phyloP scores from a whole-genome alignment of 2,329 filamentous ascomycete species.

The Fusarium sp. region DNA sequence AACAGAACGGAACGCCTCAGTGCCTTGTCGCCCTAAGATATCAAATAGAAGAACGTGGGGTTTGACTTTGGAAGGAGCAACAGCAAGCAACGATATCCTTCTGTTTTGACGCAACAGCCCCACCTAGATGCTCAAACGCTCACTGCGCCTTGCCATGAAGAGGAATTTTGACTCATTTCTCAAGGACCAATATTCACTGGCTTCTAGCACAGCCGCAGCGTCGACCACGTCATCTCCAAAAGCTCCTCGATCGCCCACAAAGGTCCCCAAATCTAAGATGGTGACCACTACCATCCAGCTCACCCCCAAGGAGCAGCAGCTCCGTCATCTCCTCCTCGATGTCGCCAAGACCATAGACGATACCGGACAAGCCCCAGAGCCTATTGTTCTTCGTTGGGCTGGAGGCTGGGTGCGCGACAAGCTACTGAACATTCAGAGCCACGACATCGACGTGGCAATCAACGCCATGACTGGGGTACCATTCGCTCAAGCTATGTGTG shows the following conservation, averaged over 20 bases:
- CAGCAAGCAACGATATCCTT: neutral
- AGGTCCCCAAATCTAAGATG: slow-evolving; percentile 32
- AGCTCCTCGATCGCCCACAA: neutral
- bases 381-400: slow-evolving; percentile 79
- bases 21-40: neutral
- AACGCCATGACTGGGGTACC: slow-evolving; percentile 85
- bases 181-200: slow-evolving; percentile 32
- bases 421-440: slow-evolving; percentile 76
- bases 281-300: slow-evolving; percentile 62
- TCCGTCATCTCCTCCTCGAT: slow-evolving; percentile 83
- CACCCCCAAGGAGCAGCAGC: slow-evolving; percentile 76
- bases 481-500: slow-evolving; percentile 77
- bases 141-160: slow-evolving; percentile 51
- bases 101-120: neutral
- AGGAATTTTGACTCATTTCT: slow-evolving; percentile 52
- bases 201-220: slow-evolving; percentile 1
- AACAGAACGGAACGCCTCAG: neutral
- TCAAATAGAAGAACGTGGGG: neutral
- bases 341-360: slow-evolving; percentile 75
- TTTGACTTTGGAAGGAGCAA: neutral
- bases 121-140: slow-evolving; percentile 7
- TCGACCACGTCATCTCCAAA: neutral
- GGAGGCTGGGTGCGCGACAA: slow-evolving; percentile 92
- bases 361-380: slow-evolving; percentile 62
- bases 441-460: slow-evolving; percentile 89